Conservation (phyloP, 2,329 filamentous ascomycete species). For the Penicillium sp. region DNA sequence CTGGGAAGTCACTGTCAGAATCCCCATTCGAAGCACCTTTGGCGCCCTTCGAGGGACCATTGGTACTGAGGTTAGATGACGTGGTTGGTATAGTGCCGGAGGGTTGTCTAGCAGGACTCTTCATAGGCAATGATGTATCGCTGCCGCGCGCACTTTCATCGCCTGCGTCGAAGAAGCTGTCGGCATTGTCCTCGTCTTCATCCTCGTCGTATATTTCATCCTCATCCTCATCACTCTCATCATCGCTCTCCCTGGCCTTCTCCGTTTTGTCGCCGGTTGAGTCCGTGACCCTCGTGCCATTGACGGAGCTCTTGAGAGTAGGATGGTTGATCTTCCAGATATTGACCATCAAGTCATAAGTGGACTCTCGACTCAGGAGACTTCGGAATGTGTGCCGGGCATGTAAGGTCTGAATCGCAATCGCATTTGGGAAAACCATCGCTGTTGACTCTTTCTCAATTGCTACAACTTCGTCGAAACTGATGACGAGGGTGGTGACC, state of each 20-base stretch:
- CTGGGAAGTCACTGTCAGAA: conserved; percentile 71
- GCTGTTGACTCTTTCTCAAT: conserved; percentile 97
- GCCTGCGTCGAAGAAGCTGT: conserved; percentile 63
- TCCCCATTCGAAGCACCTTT: conserved; percentile 49
- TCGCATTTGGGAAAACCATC: conserved; percentile 93
- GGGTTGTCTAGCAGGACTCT: conserved; percentile 70
- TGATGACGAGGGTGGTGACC: conserved; percentile 96
- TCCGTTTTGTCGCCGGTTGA: conserved; percentile 89
- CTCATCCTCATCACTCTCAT: conserved; percentile 73
- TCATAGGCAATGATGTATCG: conserved; percentile 52
- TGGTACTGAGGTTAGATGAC: conserved; percentile 40
- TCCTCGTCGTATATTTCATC: conserved; percentile 63
- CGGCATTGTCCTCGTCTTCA: conserved; percentile 59
- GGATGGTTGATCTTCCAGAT: conserved; percentile 99
- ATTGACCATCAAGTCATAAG: conserved; percentile 94
- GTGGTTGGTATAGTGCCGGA: conserved; percentile 58
- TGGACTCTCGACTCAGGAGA: conserved; percentile 90
- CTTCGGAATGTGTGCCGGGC: conserved; percentile 96
- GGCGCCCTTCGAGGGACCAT: conserved; percentile 52
- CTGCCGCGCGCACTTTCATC: conserved; percentile 60
- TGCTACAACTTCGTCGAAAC: conserved; percentile 95
- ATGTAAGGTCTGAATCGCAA: conserved; percentile 94
- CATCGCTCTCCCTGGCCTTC: conserved; percentile 72
- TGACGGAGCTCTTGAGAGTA: conserved; percentile 85
- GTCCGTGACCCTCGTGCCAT: conserved; percentile 81